Base-by-base conservation (phyloP, 805 yeast species). In the Myxozyma neotropica region DNA sequence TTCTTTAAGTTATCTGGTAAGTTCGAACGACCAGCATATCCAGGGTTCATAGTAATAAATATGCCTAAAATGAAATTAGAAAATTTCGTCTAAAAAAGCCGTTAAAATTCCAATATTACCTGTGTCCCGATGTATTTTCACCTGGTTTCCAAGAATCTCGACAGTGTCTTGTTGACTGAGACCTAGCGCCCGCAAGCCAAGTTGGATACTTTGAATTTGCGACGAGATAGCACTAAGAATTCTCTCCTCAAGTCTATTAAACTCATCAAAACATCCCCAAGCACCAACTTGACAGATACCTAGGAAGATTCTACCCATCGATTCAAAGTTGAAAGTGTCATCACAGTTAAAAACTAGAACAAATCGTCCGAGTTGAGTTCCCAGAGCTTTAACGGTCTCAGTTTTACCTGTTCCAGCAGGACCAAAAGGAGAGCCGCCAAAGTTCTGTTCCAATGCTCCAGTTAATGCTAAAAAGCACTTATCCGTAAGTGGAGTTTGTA, bases 341-440 rank as follows among this genome's bases (percentile, higher is more conserved):
- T 93, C 98, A 75, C 98, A 93, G 70, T 90, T 86, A 72, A 93
- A 92, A 0, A 93, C 96, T 10, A 88, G 71, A 0, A 90, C 96
- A 81, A 84, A 82, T 58, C 83, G 80, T 6, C 98, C 98, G 6
- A 93, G 74, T 39, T 83, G 83, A 43, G 83, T 83, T 0, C 94
- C 97, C 31, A 92, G 75, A 0, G 96, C 88, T 70, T 93, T 93
- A 26, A 93, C 80, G 0, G 96, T 81, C 70, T 93, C 98, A 0
- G 98, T 93, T 70, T 93, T 93, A 65, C 98, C 98, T 0, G 98
- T 93, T 43, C 98, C 98, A 1, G 98, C 97, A 1, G 98, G 97
- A 0, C 98, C 98, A 72, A 87, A 84, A 0, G 96, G 87, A 0
- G 96, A 87, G 0, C 96, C 96, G n/a, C 98, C 98, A 7, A 84